Evolutionary conservation across 108 stramenopile species (phyloP).

Genomic region (Nannochloropsis gaditana): DNA sequence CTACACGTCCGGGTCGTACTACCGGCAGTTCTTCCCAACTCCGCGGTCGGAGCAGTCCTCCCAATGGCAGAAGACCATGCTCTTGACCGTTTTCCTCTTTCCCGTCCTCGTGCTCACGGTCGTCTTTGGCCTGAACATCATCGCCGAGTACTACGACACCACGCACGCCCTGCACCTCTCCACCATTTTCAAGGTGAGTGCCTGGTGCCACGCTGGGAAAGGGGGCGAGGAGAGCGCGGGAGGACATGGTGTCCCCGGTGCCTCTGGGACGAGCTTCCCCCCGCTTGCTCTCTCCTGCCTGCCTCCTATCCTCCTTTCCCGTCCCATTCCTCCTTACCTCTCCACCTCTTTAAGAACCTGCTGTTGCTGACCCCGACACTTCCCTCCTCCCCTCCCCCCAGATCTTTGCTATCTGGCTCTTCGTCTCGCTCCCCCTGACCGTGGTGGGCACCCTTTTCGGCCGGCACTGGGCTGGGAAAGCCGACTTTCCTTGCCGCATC

Average conservation of each 20-base stretch:
- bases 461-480: slow-evolving; percentile 66
- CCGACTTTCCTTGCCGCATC: slow-evolving; percentile 83
- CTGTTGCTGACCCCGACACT: background rate
- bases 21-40: slow-evolving; percentile 72
- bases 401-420: slow-evolving; percentile 81
- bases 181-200: slow-evolving; percentile 67
- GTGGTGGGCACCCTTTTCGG: slow-evolving; percentile 86
- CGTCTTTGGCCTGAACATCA: slow-evolving; percentile 65
- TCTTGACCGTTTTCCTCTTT: slow-evolving; percentile 77
- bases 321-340: background rate
- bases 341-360: background rate
- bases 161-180: slow-evolving; percentile 78
- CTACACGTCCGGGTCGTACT: slow-evolving; percentile 75
- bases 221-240: too few species aligned
- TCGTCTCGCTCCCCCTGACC: slow-evolving; percentile 84
- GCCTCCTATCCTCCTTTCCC: background rate
- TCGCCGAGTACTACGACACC: slow-evolving; percentile 77
- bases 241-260: too few species aligned
- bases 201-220: too few species aligned
- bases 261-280: background rate
- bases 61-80: slow-evolving; percentile 63
- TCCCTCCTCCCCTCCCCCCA: background rate
- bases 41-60: slow-evolving; percentile 39
- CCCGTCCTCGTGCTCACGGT: slow-evolving; percentile 66
- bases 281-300: background rate